Evolutionary conservation across 257 asterid genomes (phyloP).

Genomic region (Nyctanthes arbortristis): DNA sequence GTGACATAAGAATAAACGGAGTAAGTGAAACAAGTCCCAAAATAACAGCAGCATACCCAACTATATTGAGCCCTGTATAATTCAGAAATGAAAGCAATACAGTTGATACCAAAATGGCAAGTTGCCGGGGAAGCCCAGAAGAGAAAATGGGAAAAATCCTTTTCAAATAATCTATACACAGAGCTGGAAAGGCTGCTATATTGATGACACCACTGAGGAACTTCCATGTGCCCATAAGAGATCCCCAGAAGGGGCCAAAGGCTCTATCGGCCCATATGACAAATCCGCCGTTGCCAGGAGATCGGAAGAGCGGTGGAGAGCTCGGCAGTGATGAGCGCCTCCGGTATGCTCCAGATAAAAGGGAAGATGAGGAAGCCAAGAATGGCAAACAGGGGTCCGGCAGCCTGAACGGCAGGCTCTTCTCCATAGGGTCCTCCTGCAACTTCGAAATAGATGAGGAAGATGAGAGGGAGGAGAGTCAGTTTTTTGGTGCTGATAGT

Average conservation of each 20-base stretch:
- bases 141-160: constrained; percentile 56
- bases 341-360: constrained; percentile 84
- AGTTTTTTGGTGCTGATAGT: constrained; percentile 41
- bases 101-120: constrained; percentile 53
- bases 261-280: constrained; percentile 90
- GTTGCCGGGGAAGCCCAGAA: constrained; percentile 39
- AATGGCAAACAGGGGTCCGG: constrained; percentile 77
- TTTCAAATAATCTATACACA: constrained; percentile 55
- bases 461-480: constrained; percentile 73
- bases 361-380: constrained; percentile 85
- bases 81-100: constrained; percentile 42
- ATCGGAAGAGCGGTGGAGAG: constrained; percentile 73
- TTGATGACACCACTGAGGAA: constrained; percentile 78
- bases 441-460: constrained; percentile 83
- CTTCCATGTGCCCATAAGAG: constrained; percentile 78
- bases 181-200: constrained; percentile 74
- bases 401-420: constrained; percentile 84
- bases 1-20: constrained; percentile 62
- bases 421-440: constrained; percentile 95
- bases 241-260: constrained; percentile 81
- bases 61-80: constrained; percentile 62
- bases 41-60: constrained; percentile 60
- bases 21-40: constrained; percentile 63
- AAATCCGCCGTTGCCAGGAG: constrained; percentile 92
- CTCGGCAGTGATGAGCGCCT: constrained; percentile 87